A percentile compares a stretch with the other conserved stretches of the same genome.
These are phyloP conservation scores for Ajuga chamaepitys DNA, from an alignment of 257 asterid species.

Conservation along the genomic window DNA sequence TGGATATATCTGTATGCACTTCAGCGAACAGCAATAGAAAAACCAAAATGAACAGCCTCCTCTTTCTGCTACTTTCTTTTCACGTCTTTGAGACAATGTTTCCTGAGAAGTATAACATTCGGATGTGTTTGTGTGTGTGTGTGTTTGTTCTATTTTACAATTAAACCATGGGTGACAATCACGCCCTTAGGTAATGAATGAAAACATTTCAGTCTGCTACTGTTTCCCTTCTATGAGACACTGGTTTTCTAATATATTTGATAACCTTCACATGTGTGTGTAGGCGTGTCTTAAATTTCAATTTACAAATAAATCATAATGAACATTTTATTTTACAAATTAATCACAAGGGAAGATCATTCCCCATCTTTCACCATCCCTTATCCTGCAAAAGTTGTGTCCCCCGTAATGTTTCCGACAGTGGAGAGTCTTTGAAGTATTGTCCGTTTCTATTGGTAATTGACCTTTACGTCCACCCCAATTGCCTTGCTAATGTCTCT, in stretches of 20 bases:
- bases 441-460: background rate
- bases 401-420: background rate
- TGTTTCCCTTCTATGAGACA: too few species aligned
- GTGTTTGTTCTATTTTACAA: background rate
- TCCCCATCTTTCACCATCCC: too few species aligned
- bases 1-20: background rate
- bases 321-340: too few species aligned
- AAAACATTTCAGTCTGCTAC: too few species aligned
- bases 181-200: too few species aligned
- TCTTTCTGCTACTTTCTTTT: background rate
- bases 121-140: too few species aligned
- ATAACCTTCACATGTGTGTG: too few species aligned
- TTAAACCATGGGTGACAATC: background rate
- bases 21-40: background rate
- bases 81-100: background rate
- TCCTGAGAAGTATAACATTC: background rate
- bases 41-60: background rate
- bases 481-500: background rate
- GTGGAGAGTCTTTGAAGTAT: background rate
- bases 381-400: background rate
- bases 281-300: too few species aligned
- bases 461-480: background rate
- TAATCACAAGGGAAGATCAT: too few species aligned
- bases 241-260: too few species aligned
- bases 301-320: too few species aligned